Conservation (phyloP, 192 early-diverging fungal genomes). For the Ambispora gerdemannii region DNA sequence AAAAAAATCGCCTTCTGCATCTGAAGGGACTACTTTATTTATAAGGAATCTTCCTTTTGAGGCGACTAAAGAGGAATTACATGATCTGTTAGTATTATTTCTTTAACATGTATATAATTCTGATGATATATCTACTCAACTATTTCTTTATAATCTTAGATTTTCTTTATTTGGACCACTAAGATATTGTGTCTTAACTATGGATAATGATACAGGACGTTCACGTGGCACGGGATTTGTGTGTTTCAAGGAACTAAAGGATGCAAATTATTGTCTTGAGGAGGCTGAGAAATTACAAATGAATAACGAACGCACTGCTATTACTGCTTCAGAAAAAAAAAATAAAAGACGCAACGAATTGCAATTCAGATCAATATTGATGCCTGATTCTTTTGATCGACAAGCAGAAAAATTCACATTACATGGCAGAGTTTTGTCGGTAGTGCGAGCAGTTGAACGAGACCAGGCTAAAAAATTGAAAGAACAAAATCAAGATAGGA, state of each 20-base stretch:
- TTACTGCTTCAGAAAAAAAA: constrained; percentile 21
- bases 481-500: constrained; percentile 52
- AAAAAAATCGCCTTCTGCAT: constrained; percentile 41
- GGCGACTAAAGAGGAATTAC: constrained; percentile 76
- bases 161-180: constrained; percentile 70
- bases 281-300: constrained; percentile 59
- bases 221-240: constrained; percentile 95
- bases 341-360: constrained; percentile 58
- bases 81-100: constrained; percentile 38
- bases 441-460: constrained; percentile 76
- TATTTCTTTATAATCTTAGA: constrained; percentile 34
- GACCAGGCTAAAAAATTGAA: constrained; percentile 63
- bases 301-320: neutral
- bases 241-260: constrained; percentile 69
- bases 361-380: constrained; percentile 56
- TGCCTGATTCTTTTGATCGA: constrained; percentile 56
- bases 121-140: no score
- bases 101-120: neutral
- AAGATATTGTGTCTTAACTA: constrained; percentile 81
- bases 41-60: constrained; percentile 92
- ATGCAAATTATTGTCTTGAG: constrained; percentile 72
- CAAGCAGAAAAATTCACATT: constrained; percentile 61
- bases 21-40: constrained; percentile 82
- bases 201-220: constrained; percentile 76
- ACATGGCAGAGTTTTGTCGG: constrained; percentile 78